Evolutionary conservation across 2,329 filamentous ascomycete genomes (phyloP).

Genomic region (Coniella lustricola): DNA sequence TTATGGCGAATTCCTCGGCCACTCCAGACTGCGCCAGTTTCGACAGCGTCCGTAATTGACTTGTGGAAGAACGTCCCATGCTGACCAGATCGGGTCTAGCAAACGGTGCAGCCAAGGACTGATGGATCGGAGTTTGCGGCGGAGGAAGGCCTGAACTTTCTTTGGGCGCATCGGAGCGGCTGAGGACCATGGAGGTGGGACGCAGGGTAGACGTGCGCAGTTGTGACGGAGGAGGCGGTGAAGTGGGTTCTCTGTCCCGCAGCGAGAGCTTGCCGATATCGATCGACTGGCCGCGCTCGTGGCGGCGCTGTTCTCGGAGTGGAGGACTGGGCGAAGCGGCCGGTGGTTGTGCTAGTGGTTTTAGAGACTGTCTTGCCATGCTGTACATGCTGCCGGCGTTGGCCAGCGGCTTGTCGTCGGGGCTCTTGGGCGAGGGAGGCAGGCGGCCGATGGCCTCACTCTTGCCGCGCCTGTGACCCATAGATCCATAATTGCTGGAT

Average conservation of each 20-base stretch:
- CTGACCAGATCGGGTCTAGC: constrained; percentile 68
- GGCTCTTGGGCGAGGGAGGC: constrained; percentile 39
- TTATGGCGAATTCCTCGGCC: constrained; percentile 74
- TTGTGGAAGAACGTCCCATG: constrained; percentile 81
- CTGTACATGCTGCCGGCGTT: constrained; percentile 59
- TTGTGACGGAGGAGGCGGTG: constrained; percentile 36
- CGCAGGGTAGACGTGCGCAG: constrained; percentile 32
- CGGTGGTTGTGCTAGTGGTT: constrained; percentile 64
- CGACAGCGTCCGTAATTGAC: constrained; percentile 80
- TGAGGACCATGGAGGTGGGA: constrained; percentile 56
- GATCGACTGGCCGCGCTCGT: constrained; percentile 24
- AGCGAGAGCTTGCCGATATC: constrained; percentile 52
- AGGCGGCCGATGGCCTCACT: constrained; percentile 57
- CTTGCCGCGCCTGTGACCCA: constrained; percentile 64
- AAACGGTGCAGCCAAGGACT: constrained; percentile 40
- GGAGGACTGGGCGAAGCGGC: constrained; percentile 31
- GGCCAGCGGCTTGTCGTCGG: constrained; percentile 28
- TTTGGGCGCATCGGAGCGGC: constrained; percentile 48
- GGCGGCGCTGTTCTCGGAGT: constrained; percentile 20
- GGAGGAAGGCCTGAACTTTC: constrained; percentile 26
- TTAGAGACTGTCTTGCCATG: constrained; percentile 67
- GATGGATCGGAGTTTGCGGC: constrained; percentile 28
- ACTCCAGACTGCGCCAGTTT: constrained; percentile 69
- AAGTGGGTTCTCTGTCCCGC: constrained; percentile 35
- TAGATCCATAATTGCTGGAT: constrained; percentile 51